These are phyloP conservation scores for Tulasnella sp. DNA, from an alignment of 768 basidiomycete species.

Conservation along the genomic window DNA sequence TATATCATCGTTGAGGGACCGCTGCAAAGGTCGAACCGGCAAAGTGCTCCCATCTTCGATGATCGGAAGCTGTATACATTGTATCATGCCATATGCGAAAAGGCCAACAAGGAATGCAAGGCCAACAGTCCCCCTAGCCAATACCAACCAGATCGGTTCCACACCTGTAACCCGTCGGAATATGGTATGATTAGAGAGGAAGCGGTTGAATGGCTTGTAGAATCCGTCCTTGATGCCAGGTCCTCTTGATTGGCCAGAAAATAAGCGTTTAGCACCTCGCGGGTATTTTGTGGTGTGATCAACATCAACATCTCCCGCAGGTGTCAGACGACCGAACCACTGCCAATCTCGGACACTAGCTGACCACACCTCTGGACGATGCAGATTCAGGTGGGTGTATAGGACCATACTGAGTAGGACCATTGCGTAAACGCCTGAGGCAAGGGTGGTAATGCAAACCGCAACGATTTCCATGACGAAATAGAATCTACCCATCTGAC, in stretches of 20 bases:
- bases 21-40: neutral
- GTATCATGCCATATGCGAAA: neutral
- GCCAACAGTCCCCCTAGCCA: neutral
- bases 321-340: constrained; percentile 1
- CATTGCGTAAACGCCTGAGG: neutral
- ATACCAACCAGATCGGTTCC: constrained; percentile 8
- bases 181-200: constrained; percentile 8
- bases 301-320: neutral
- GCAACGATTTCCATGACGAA: constrained; percentile 3
- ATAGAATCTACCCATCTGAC: constrained; percentile 4
- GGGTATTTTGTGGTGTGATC: neutral
- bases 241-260: neutral
- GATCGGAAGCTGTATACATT: constrained; percentile 4
- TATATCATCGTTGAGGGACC: neutral
- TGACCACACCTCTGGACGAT: neutral
- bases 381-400: neutral
- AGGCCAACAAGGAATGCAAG: constrained; percentile 1
- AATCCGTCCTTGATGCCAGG: neutral
- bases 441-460: neutral
- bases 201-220: constrained; percentile 2
- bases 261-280: neutral
- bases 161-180: constrained; percentile 1
- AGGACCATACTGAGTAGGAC: neutral
- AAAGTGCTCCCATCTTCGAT: neutral
- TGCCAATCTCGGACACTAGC: neutral